Evolutionary conservation across 345 rosid genomes (phyloP).

Genomic region (Melastoma malabathricum): DNA sequence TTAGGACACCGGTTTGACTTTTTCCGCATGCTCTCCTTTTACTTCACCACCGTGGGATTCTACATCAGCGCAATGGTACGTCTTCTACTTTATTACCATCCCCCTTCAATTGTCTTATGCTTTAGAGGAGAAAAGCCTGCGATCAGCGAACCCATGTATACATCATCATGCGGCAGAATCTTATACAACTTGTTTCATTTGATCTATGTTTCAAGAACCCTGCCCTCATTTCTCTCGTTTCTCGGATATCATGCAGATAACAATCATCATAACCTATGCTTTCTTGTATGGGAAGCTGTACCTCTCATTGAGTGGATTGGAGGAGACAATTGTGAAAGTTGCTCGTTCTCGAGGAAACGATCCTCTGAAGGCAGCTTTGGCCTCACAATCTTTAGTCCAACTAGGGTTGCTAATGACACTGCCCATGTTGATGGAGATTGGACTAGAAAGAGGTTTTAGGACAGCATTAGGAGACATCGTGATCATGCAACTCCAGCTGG

Average conservation of each 20-base stretch:
- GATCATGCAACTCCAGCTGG: conserved; percentile 96
- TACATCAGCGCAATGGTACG: conserved; percentile 85
- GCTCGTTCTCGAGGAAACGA: conserved; percentile 57
- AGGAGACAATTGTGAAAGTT: conserved; percentile 53
- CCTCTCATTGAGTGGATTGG: conserved; percentile 80
- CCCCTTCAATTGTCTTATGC: no score
- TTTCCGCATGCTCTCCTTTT: conserved; percentile 88
- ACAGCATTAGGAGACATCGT: conserved; percentile 68
- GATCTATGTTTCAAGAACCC: no score
- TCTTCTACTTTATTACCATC: no score
- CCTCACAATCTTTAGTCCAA: conserved; percentile 83
- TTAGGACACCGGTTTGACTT: conserved; percentile 96
- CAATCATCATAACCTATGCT: conserved; percentile 55
- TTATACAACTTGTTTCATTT: no score
- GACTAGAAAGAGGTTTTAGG: conserved; percentile 90
- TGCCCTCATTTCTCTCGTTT: background rate
- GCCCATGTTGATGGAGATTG: conserved; percentile 99
- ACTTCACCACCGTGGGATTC: conserved; percentile 80
- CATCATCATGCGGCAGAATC: no score
- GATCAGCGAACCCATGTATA: no score
- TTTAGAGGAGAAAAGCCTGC: no score
- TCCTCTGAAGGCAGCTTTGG: conserved; percentile 80
- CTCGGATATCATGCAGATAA: conserved; percentile 35
- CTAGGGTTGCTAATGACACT: conserved; percentile 68
- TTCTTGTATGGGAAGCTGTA: conserved; percentile 87